phyloP scores from a whole-genome alignment of 495 filamentous ascomycete species.

The Aspergillus diversus region DNA sequence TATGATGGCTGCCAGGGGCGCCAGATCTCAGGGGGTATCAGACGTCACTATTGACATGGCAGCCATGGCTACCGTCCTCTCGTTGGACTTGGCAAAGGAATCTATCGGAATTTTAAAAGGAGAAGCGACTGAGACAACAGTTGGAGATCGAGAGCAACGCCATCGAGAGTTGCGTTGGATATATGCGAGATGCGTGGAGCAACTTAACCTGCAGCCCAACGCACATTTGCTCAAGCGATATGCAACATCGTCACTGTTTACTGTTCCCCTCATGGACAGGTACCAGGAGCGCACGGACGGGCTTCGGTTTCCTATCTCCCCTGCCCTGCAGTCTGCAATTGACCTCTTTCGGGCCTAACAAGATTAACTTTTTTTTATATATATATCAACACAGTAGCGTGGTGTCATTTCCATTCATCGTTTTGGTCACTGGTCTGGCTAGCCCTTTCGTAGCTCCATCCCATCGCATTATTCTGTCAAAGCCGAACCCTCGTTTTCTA shows the following conservation, averaged over 20 bases:
- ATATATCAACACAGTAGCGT: too few species aligned
- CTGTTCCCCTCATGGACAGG: not conserved
- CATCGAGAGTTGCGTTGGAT: not conserved
- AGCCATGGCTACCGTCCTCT: not conserved
- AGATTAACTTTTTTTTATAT: too few species aligned
- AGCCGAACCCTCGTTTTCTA: too few species aligned
- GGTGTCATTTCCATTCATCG: too few species aligned
- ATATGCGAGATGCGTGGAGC: not conserved
- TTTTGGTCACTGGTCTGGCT: too few species aligned
- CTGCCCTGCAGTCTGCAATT: not conserved
- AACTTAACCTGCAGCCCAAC: not conserved
- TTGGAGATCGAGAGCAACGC: not conserved
- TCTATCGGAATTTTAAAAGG: not conserved
- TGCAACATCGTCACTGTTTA: not conserved
- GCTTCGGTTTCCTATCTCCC: not conserved
- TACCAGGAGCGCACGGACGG: not conserved
- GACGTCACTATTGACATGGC: not conserved
- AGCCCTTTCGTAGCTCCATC: too few species aligned
- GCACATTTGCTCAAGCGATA: not conserved
- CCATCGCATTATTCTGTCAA: too few species aligned
- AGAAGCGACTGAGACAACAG: not conserved
- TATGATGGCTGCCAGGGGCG: not conserved
- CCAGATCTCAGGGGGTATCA: not conserved
- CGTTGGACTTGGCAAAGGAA: not conserved
- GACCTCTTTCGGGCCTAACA: too few species aligned